Evolutionary conservation across 1,284 basidiomycete species (phyloP), one percentile per base, ranked within the genome.

Genomic region (Tylopilus sp.): DNA sequence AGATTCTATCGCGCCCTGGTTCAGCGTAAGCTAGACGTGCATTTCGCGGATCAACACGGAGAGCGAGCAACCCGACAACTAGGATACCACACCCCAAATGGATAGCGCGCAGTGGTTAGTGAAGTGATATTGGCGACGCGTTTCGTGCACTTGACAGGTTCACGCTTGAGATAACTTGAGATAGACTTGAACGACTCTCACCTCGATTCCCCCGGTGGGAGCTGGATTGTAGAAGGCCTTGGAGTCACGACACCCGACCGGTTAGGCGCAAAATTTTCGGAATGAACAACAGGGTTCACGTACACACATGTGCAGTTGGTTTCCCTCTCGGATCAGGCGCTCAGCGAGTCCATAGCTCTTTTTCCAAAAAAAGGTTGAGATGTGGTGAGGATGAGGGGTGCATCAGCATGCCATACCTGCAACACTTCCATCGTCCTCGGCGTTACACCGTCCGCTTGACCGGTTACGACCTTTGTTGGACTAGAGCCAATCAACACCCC

Each of bases 401-500:
- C 25, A 10, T 42, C 10, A 12, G 34, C 9, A 36, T 11, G 18
- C 9, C 10, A 40, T 60, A 79, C 83, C 75, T 87, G 82, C 15
- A 91, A 67, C 3, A 89, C 81, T 66, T 91, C 89, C 43, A 88
- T 78, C 2, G 86, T 86, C 31, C 86, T 76, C 0, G 85, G 83
- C 59, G 86, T 84, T 44, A 89, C 81, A 9, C 86, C 87, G 59
- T 89, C 87, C 0, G 86, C 87, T 59, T 89, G 86, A 6, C 87
- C 88, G 11, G 79, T 78, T 35, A 73, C 63, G 6, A 86, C 75
- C 57, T 76, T 81, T 7, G 54, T 55, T 6, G 81, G 74, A 53
- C 84, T 87, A 51, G 12, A 41, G 9, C 12, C 2, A 25, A 15
- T 50, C 13, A 36, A 18, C 2, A 15, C 10, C 6, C 8, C 18